These are phyloP conservation scores for Rhodocollybia butyracea DNA, from an alignment of 768 basidiomycete species.

Conservation along the genomic window DNA sequence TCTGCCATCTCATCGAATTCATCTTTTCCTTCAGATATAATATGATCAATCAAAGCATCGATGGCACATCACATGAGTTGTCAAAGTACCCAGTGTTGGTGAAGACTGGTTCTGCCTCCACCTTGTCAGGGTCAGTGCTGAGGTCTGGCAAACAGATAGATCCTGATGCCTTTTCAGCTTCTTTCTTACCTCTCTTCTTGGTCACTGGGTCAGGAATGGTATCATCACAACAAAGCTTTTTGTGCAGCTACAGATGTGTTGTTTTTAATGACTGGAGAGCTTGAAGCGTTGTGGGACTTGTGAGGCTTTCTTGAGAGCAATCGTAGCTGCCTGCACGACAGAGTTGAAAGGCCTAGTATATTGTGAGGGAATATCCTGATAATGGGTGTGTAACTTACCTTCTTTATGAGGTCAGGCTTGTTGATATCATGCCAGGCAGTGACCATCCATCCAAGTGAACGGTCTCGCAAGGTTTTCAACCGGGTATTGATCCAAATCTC, in stretches of 20 bases:
- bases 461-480: slow-evolving; percentile 20
- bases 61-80: not conserved
- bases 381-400: slow-evolving; percentile 15
- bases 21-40: not conserved
- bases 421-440: slow-evolving; percentile 22
- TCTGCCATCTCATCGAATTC: too few species aligned
- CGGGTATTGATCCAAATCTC: slow-evolving; percentile 18
- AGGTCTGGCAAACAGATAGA: too few species aligned
- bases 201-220: not conserved
- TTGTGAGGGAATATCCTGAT: not conserved
- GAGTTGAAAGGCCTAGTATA: not conserved
- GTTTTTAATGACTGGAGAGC: not conserved
- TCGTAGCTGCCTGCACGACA: not conserved
- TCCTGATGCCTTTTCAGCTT: not conserved
- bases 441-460: slow-evolving; percentile 24
- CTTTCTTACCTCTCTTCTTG: too few species aligned
- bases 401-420: slow-evolving; percentile 21
- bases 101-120: not conserved
- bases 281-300: not conserved
- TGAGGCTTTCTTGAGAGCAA: not conserved
- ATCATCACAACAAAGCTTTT: not conserved
- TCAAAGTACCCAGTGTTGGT: not conserved
- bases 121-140: too few species aligned
- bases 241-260: not conserved
- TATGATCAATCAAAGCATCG: not conserved